Evolutionary conservation across 164 flowering plant species (phyloP).

Genomic region (Hamamelis virginiana): DNA sequence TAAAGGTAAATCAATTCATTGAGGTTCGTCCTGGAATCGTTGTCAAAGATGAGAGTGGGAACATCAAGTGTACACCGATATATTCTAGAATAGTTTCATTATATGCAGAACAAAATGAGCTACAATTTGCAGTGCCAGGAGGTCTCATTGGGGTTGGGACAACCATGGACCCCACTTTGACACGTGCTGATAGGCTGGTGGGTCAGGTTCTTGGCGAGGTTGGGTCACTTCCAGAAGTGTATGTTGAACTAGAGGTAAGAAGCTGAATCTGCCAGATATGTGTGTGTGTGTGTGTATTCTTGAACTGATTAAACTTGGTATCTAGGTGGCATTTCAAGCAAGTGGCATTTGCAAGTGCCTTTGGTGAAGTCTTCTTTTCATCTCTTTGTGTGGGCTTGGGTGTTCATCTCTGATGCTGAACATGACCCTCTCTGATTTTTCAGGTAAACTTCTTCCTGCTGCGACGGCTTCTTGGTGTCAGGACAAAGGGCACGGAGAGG

Average conservation of each 20-base stretch:
- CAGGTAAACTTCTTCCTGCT: slow-evolving; percentile 88
- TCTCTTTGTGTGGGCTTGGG: background rate
- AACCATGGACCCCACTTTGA: slow-evolving; percentile 88
- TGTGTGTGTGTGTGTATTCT: no score
- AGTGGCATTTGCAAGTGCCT: background rate
- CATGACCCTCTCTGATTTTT: background rate
- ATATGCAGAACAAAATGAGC: slow-evolving; percentile 93
- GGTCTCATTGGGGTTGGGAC: slow-evolving; percentile 98
- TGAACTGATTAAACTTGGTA: background rate
- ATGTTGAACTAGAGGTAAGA: slow-evolving; percentile 87
- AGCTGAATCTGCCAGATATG: background rate
- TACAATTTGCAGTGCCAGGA: slow-evolving; percentile 97
- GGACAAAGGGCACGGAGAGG: slow-evolving; percentile 82
- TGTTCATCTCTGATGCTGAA: background rate
- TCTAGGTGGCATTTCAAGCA: background rate
- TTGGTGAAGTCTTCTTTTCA: background rate
- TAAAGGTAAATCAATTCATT: slow-evolving; percentile 81
- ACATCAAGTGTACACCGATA: slow-evolving; percentile 82
- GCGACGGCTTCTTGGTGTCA: slow-evolving; percentile 82
- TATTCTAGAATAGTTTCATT: slow-evolving; percentile 87
- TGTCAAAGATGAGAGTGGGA: slow-evolving; percentile 80
- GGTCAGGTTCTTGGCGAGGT: slow-evolving; percentile 99
- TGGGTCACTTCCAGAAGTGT: slow-evolving; percentile 92
- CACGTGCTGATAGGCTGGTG: slow-evolving; percentile 96
- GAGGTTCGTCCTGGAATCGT: slow-evolving; percentile 99